phyloP scores from a whole-genome alignment of 1,284 basidiomycete species.

The Ceratorhiza oryzae-sativae region DNA sequence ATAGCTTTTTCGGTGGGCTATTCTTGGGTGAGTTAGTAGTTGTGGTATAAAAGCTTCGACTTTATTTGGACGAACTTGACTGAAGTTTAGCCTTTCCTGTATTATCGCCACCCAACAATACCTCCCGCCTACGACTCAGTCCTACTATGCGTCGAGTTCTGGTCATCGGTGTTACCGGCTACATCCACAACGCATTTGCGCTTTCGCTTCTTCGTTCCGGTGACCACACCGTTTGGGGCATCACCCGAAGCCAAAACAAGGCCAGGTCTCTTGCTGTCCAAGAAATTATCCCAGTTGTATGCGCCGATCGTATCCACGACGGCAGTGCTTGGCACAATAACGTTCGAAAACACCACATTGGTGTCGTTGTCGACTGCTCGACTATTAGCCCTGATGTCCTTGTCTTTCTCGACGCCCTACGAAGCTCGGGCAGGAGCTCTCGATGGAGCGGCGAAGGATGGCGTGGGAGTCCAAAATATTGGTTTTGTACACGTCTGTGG shows the following conservation, averaged over 20 bases:
- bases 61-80: neutral
- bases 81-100: neutral
- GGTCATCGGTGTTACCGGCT: conserved; percentile 7
- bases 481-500: conserved; percentile 13
- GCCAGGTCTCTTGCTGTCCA: neutral
- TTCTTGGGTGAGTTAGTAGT: neutral
- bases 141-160: conserved; percentile 8
- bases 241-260: conserved; percentile 12
- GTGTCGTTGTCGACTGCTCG: conserved; percentile 7
- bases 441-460: neutral
- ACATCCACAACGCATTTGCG: conserved; percentile 10
- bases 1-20: neutral
- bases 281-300: conserved; percentile 7
- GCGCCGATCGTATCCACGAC: neutral
- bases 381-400: neutral
- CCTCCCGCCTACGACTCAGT: neutral
- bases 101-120: neutral
- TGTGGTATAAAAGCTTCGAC: neutral
- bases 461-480: neutral
- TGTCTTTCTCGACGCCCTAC: neutral
- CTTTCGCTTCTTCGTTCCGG: conserved; percentile 18
- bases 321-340: conserved; percentile 3
- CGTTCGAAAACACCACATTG: conserved; percentile 12
- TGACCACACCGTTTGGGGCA: conserved; percentile 12
- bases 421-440: conserved; percentile 15